Percentiles rank a stretch among this genome's conserved stretches.
Conservation (phyloP, 2,329 filamentous ascomycete species). For the Xylaria arbuscula region DNA sequence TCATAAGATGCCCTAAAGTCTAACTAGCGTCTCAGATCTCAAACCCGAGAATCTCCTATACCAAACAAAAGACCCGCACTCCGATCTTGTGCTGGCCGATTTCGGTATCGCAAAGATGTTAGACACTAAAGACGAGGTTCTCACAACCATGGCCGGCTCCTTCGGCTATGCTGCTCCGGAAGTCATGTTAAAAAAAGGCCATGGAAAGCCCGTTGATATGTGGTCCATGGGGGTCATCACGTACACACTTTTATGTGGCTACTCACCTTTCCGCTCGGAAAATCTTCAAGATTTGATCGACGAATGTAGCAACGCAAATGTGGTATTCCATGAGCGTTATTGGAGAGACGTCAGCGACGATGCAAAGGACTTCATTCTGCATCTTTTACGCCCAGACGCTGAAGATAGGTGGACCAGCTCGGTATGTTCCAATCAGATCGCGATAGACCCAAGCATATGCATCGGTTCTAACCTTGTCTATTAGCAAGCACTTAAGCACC, state of each 20-base stretch:
- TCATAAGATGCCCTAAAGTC: constrained; percentile 9
- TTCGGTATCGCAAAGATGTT: constrained; percentile 99
- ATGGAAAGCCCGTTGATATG: constrained; percentile 99
- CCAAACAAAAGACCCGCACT: constrained; percentile 79
- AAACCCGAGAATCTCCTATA: constrained; percentile 99
- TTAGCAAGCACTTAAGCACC: constrained; percentile 81
- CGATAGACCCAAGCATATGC: not conserved
- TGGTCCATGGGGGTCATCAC: constrained; percentile 99
- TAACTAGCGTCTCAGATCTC: constrained; percentile 71
- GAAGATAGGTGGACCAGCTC: constrained; percentile 81
- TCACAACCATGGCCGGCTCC: constrained; percentile 98
- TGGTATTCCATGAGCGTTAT: constrained; percentile 97
- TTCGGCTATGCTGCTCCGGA: constrained; percentile 98
- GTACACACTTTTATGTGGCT: constrained; percentile 96
- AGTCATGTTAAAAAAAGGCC: constrained; percentile 97
- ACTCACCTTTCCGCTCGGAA: constrained; percentile 97
- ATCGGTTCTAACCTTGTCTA: constrained; percentile 12
- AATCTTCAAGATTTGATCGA: constrained; percentile 93
- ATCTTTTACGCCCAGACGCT: constrained; percentile 81
- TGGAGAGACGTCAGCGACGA: constrained; percentile 98
- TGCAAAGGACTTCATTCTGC: constrained; percentile 92
- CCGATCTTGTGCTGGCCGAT: constrained; percentile 91
- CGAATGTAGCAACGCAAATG: constrained; percentile 84
- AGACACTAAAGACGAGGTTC: constrained; percentile 86
- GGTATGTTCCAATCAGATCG: constrained; percentile 59